Evolutionary conservation across 2,329 filamentous ascomycete genomes (phyloP), one percentile per base, ranked within the genome.

Genomic region (Microdochium trichocladiopsis): DNA sequence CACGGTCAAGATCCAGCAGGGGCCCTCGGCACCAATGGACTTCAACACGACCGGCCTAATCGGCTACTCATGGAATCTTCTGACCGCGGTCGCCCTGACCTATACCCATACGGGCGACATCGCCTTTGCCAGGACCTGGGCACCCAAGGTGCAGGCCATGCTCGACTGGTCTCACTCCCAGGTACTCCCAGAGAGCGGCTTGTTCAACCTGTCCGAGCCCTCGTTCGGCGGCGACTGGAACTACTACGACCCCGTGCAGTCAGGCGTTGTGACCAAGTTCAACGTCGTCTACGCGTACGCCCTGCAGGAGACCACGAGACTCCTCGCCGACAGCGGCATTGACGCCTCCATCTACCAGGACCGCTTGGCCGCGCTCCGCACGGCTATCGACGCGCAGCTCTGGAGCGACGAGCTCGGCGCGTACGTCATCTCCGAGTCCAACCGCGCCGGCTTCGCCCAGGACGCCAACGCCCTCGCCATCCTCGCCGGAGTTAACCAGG

Each of bases 81-180:
- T 68, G 14, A 64, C 59, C 2, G 65, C 64, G 18, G 54, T 62
- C 2, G 62, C 65, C 0, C 52, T 55, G 28, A 63, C 54, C 41
- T 67, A 66, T 49, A 57, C 60, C 51, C 53, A 57, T 37, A 66
- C 62, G 9, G 66, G 66, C 4, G 55, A 68, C 45, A 11, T 53
- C 0, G 51, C 25, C 2, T 61, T 68, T 47, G 62, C 62, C 22
- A 51, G 50, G 14, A 36, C 53, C 2, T 68, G 66, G 66, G 61
- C 63, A 21, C 54, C 63, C 24, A 52, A 51, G 45, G 53, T 61
- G 2, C 51, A 55, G 18, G 50, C 50, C 21, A 68, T 69, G 66
- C 59, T 69, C 1, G 64, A 69, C 50, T 69, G 65, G 66, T 64
- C 67, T 23, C 18, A 65, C 51, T 66, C 63, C 16, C 62, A 68